A percentile compares a stretch with the other conserved stretches of the same genome.
Conservation (phyloP, 108 stramenopile species). For the Skeletonema potamos region DNA sequence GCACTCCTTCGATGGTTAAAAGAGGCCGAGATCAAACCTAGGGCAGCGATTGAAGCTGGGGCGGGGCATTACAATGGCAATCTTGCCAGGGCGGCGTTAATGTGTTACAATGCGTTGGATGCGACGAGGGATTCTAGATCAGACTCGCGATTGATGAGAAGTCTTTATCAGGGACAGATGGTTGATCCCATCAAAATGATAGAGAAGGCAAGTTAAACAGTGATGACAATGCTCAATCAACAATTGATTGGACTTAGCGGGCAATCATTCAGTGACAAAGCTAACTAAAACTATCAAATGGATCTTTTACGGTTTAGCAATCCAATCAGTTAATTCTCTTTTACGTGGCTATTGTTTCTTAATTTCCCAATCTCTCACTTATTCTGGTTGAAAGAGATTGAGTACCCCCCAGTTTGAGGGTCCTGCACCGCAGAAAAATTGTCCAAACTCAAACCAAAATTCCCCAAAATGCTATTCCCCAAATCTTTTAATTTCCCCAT, state of each 20-base stretch:
- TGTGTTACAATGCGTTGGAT: slow-evolving; percentile 69
- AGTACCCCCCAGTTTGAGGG: slow-evolving; percentile 83
- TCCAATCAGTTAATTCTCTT: neutral
- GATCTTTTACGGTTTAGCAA: neutral
- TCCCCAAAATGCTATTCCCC: slow-evolving; percentile 92
- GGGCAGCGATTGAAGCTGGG: slow-evolving; percentile 5
- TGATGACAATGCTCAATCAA: slow-evolving; percentile 3
- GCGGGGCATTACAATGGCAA: slow-evolving; percentile 70
- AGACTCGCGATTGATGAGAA: slow-evolving; percentile 51
- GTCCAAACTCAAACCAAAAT: slow-evolving; percentile 96
- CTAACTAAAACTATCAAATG: neutral
- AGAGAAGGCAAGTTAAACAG: neutral
- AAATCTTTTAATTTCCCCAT: slow-evolving; percentile 96
- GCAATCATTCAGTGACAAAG: neutral
- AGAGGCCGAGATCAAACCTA: slow-evolving; percentile 48
- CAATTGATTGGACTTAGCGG: neutral
- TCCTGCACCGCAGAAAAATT: slow-evolving; percentile 97
- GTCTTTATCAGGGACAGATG: slow-evolving; percentile 49
- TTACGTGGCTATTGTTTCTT: neutral
- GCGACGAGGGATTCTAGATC: slow-evolving; percentile 56
- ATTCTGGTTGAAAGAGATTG: slow-evolving; percentile 77
- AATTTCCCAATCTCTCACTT: neutral
- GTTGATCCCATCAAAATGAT: neutral
- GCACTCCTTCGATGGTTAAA: slow-evolving; percentile 62
- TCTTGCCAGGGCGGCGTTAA: slow-evolving; percentile 63